Conservation (phyloP, 768 basidiomycete species). For the Tephrocybe rancida region DNA sequence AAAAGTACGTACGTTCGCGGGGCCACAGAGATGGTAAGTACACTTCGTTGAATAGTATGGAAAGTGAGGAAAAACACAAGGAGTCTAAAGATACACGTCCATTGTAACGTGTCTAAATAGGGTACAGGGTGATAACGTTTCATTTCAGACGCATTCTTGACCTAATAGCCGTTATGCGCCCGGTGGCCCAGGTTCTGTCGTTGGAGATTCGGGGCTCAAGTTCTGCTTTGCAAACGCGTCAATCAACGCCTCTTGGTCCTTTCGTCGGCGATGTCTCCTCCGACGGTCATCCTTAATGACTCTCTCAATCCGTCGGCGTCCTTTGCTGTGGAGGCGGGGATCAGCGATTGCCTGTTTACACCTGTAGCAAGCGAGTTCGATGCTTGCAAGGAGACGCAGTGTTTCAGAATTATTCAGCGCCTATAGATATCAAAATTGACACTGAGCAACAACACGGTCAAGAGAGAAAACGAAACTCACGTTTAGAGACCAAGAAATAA, state of each 20-base stretch:
- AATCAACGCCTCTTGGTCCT: slow-evolving; percentile 82
- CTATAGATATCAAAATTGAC: slow-evolving; percentile 34
- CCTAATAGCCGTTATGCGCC: slow-evolving; percentile 18
- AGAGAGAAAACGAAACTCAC: slow-evolving; percentile 40
- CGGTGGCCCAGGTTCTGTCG: slow-evolving; percentile 24
- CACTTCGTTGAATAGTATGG: slow-evolving; percentile 5
- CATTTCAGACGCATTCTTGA: slow-evolving; percentile 5
- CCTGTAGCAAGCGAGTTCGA: slow-evolving; percentile 82
- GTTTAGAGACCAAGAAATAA: slow-evolving; percentile 86
- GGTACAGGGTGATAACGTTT: slow-evolving; percentile 11
- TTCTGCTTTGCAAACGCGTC: slow-evolving; percentile 72
- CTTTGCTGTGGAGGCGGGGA: slow-evolving; percentile 64
- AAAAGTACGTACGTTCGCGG: not conserved
- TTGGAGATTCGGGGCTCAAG: slow-evolving; percentile 32
- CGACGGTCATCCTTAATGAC: slow-evolving; percentile 87
- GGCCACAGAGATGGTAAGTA: not conserved
- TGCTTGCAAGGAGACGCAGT: slow-evolving; percentile 77
- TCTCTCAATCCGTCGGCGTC: slow-evolving; percentile 72
- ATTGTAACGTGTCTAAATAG: slow-evolving; percentile 15
- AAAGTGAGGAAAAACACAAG: slow-evolving; percentile 7
- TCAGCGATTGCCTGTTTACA: slow-evolving; percentile 71
- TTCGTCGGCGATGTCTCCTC: slow-evolving; percentile 77
- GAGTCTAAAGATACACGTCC: slow-evolving; percentile 15
- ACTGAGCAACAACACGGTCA: slow-evolving; percentile 5
- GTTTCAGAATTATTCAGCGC: slow-evolving; percentile 85